Evolutionary conservation across 2,329 filamentous ascomycete species (phyloP), one percentile per base, ranked within the genome.

Genomic region (Arthroderma sp.): DNA sequence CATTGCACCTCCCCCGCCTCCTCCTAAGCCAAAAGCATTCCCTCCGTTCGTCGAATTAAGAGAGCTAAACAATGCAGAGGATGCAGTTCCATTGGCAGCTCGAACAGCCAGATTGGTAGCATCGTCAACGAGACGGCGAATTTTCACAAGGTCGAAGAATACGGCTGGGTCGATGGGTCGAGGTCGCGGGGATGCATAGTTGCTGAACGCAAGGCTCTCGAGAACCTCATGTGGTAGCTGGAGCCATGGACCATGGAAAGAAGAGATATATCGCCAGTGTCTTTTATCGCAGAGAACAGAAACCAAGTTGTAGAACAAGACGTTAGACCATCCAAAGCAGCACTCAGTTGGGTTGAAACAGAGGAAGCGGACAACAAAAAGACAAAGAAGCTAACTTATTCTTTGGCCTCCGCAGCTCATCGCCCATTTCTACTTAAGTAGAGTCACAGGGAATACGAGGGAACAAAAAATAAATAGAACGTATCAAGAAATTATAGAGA

Each of bases 211-310:
- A 42, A 91, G 74, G 41, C 75, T 78, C 61, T 88, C 81, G 63
- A 93, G 78, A 46, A 87, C 76, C 62, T 89, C 84, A 50, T 79
- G 75, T 15, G 84, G 82, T 46, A 89, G 70, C 61, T 86, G 81
- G 9, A 88, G 75, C 85, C 85, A 91, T 53, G 83, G 80, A 27
- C 85, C 85, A 58, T 88, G 81, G 57, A 85, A 91, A 29, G 80
- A 83, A 22, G 83, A 87, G 47, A 91, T 87, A 61, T 86, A 85
- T 51, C 80, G 76, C 85, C 84, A 89, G 66, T 89, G 83, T 61
- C 85, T 89, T 53, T 43, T 29, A 37, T 30, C 9, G 7, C 28
- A 27, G 22, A 7, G 22, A 22, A 15, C 6, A 5, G 42, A 42
- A 11, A 43, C 30, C 36, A 6, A 27, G 22, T 29, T 28, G 29